Evolutionary conservation across 1,139 yeast genomes (phyloP).

Genomic region (Lodderomyces oxycetoniae): DNA sequence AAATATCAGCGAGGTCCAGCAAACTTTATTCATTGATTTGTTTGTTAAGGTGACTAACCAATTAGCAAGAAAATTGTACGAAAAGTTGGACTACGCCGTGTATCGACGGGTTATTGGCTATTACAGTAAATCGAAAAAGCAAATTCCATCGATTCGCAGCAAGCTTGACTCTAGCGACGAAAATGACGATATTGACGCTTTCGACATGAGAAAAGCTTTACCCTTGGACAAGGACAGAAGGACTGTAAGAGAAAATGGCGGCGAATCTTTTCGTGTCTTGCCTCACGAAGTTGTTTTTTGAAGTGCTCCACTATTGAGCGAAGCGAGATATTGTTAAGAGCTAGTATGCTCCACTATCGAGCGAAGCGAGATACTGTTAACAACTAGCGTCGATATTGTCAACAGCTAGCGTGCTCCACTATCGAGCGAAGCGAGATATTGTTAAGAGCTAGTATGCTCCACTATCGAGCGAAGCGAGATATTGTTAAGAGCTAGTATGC

Average conservation of each 20-base stretch:
- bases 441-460: too few species aligned
- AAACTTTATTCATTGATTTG: conserved; percentile 80
- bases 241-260: conserved; percentile 61
- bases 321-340: too few species aligned
- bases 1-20: conserved; percentile 55
- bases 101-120: conserved; percentile 89
- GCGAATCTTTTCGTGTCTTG: conserved; percentile 51
- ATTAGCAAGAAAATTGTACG: conserved; percentile 77
- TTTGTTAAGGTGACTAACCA: conserved; percentile 84
- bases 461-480: too few species aligned
- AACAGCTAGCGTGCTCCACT: too few species aligned
- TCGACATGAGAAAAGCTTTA: conserved; percentile 71
- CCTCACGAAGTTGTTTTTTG: conserved; percentile 60
- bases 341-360: too few species aligned
- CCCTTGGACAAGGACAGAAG: conserved; percentile 48
- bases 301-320: too few species aligned
- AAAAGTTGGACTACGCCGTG: conserved; percentile 78
- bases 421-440: too few species aligned
- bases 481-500: too few species aligned
- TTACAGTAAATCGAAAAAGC: conserved; percentile 54
- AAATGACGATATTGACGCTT: conserved; percentile 81
- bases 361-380: too few species aligned
- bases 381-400: too few species aligned
- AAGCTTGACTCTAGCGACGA: too few species aligned
- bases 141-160: conserved; percentile 42